Base-by-base conservation (phyloP, 345 rosid genomes). In the Pistacia integerrima region DNA sequence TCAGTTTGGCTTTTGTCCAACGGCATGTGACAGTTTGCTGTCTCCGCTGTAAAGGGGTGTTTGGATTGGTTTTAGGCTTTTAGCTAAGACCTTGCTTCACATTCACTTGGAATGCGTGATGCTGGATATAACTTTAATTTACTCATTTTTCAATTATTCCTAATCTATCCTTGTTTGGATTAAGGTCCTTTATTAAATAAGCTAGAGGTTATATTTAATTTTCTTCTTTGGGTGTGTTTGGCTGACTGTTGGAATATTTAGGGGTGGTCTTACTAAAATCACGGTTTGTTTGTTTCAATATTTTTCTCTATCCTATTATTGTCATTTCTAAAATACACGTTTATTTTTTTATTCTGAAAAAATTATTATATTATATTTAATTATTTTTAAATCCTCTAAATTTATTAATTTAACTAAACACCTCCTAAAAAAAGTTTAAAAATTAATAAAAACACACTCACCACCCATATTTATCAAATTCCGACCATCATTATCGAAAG, bases 21-120 rank as follows among this genome's bases (percentile, higher is more conserved):
- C 28, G 10, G 68, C 77, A 68, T 54, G 57, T 4, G 57, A 54
- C 11, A 7, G 73, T 59, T 25, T 17, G 58, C 5, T 8, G 7
- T 44, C 66, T 4, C 51, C 4, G 67, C 78, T 61, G 81, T 69
- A 69, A 69, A 67, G 72, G 44, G 7, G 2, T 11, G 33, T 10
- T 5, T 30, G 64, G 11, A 41, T 30, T 25, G 61, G 25, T 11
- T 52, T 41, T 44, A 12, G 52, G 61, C 18, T 11, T 52, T 41
- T 44, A 12, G 52, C 5, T 49, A 9, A 3, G 28, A 8, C 22
- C 41, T 44, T 0, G 4, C 22, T 30, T 28, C 18, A 1, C 14
- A 3, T 6, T 64, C 82, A 75, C 73, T 71, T 75, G 69, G 58
- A 66, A 20, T 67, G 77, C 82, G 85, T 82, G 83, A 76, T 16